Evolutionary conservation across 441 rosid genomes (phyloP).

Genomic region (Omphalea diandra): DNA sequence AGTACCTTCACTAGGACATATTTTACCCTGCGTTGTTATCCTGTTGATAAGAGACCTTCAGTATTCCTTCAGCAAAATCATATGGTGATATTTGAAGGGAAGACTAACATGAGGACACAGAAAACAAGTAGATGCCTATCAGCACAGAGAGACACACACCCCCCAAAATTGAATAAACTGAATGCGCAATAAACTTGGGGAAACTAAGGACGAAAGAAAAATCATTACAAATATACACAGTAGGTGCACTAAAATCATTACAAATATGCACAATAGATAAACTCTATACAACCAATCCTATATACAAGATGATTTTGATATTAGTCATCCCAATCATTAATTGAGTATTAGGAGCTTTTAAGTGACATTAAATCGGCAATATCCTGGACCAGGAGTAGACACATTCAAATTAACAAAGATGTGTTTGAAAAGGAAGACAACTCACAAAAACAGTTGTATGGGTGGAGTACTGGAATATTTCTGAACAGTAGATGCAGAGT

Average conservation of each 20-base stretch:
- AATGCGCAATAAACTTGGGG: slow-evolving; percentile 14
- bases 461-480: slow-evolving; percentile 38
- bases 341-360: not conserved
- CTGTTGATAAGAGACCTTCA: slow-evolving; percentile 33
- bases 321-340: slow-evolving; percentile 3
- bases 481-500: slow-evolving; percentile 43
- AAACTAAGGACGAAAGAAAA: not conserved
- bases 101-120: not conserved
- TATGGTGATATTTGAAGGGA: slow-evolving; percentile 2
- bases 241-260: not conserved
- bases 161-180: not conserved
- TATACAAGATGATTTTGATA: not conserved
- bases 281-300: too few species aligned
- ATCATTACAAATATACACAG: not conserved
- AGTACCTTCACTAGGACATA: slow-evolving; percentile 46
- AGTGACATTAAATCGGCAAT: slow-evolving; percentile 3
- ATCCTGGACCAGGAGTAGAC: slow-evolving; percentile 12
- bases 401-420: slow-evolving; percentile 19
- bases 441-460: slow-evolving; percentile 62
- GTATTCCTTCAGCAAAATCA: slow-evolving; percentile 12
- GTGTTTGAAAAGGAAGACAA: slow-evolving; percentile 10
- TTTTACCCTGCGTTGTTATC: slow-evolving; percentile 48
- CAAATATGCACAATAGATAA: not conserved
- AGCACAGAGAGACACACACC: not conserved
- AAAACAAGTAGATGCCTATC: slow-evolving; percentile 14